Evolutionary conservation across 2,329 filamentous ascomycete species (phyloP).

Genomic region (Emericellopsis atlantica): DNA sequence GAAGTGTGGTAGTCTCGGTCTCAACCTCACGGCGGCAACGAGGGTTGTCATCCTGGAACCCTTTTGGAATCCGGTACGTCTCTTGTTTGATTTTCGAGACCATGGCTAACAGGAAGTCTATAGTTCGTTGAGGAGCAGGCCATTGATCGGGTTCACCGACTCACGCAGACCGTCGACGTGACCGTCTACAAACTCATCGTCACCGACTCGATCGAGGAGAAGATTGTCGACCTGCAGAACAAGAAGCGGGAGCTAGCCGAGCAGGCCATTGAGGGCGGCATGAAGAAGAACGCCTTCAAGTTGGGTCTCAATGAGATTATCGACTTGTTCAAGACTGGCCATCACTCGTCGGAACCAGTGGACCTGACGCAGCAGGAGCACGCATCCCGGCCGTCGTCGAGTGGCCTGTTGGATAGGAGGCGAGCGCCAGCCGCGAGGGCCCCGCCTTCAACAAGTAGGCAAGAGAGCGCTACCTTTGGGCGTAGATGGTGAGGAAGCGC

Average conservation of each 20-base stretch:
- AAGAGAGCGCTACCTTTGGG: conserved; percentile 26
- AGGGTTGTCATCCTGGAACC: conserved; percentile 92
- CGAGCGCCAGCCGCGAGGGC: too few relatives aligned
- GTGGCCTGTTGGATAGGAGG: too few relatives aligned
- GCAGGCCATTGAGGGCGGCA: conserved; percentile 74
- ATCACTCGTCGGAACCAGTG: conserved; percentile 7
- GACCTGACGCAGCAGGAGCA: too few relatives aligned
- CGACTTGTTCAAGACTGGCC: conserved; percentile 68
- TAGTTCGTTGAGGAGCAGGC: conserved; percentile 97
- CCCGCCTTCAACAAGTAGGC: conserved; percentile 8
- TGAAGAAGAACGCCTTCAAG: conserved; percentile 64
- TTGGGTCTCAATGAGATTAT: conserved; percentile 89
- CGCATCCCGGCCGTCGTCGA: too few relatives aligned
- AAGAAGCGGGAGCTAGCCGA: conserved; percentile 88
- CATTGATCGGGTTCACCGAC: conserved; percentile 95
- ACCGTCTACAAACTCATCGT: conserved; percentile 92
- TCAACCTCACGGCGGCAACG: conserved; percentile 89
- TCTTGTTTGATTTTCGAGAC: background rate
- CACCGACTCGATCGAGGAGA: conserved; percentile 75
- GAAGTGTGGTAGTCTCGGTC: conserved; percentile 82
- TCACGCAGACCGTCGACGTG: conserved; percentile 91
- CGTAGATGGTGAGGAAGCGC: conserved; percentile 21
- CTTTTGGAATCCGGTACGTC: conserved; percentile 86
- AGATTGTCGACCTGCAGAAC: conserved; percentile 88
- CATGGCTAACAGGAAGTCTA: background rate